These are phyloP conservation scores for Irpex sp. DNA, from an alignment of 1,284 basidiomycete genomes.

Conservation along the genomic window DNA sequence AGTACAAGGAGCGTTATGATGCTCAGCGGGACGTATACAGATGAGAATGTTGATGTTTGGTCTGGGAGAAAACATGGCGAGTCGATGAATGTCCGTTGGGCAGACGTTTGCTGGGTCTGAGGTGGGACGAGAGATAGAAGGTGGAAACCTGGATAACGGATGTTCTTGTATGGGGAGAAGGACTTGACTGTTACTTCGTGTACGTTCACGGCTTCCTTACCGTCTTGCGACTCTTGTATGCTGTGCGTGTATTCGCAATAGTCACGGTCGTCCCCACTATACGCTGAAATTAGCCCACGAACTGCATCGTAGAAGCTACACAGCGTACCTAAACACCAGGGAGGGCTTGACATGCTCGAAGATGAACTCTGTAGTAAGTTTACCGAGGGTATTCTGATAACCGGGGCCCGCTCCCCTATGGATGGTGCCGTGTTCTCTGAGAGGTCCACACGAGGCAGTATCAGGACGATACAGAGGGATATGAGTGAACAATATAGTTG, in stretches of 20 bases:
- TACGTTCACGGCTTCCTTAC: slow-evolving; percentile 18
- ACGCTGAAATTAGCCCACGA: background rate
- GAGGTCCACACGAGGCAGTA: slow-evolving; percentile 67
- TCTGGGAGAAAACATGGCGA: slow-evolving; percentile 53
- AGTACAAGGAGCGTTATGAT: slow-evolving; percentile 31
- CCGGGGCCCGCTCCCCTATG: slow-evolving; percentile 73
- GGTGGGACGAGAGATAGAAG: slow-evolving; percentile 70
- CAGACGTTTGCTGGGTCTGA: slow-evolving; percentile 9
- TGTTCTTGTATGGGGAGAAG: slow-evolving; percentile 77
- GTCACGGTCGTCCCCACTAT: slow-evolving; percentile 85
- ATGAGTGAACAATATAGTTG: slow-evolving; percentile 69
- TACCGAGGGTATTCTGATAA: slow-evolving; percentile 79
- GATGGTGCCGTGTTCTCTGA: slow-evolving; percentile 72
- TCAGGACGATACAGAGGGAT: slow-evolving; percentile 79
- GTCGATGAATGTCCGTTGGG: slow-evolving; percentile 30
- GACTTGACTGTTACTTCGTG: slow-evolving; percentile 78
- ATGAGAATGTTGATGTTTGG: slow-evolving; percentile 44
- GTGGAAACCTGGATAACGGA: slow-evolving; percentile 80
- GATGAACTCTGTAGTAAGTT: slow-evolving; percentile 69
- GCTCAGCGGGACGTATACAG: slow-evolving; percentile 43
- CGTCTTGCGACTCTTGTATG: background rate
- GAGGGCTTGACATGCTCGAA: slow-evolving; percentile 62
- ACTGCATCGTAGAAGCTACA: background rate
- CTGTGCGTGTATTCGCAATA: slow-evolving; percentile 64
- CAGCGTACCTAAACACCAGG: slow-evolving; percentile 66